These are phyloP conservation scores for Exophiala sp. DNA, from an alignment of 2,329 filamentous ascomycete genomes.

Conservation along the genomic window DNA sequence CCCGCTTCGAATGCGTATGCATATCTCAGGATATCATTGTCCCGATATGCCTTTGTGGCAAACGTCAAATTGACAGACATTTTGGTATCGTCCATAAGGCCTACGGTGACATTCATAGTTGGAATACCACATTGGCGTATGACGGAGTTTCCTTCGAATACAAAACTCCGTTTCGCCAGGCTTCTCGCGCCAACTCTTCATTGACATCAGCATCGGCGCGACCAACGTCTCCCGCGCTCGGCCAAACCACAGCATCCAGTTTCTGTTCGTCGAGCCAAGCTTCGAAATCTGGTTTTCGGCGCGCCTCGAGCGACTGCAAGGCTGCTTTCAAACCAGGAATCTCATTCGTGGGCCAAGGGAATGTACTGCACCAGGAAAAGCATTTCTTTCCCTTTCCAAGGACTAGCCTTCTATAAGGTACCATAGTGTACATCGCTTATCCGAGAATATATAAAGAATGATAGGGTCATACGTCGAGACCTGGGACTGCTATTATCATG, in stretches of 20 bases:
- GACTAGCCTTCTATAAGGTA: no score
- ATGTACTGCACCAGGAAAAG: no score
- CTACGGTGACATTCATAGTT: slow-evolving; percentile 29
- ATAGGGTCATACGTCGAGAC: no score
- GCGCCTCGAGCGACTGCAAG: slow-evolving; percentile 43
- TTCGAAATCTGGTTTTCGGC: slow-evolving; percentile 41
- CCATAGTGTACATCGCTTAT: no score
- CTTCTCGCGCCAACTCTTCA: slow-evolving; percentile 31
- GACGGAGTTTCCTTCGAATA: slow-evolving; percentile 46
- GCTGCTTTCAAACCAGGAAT: slow-evolving; percentile 39
- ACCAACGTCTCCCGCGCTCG: slow-evolving; percentile 46
- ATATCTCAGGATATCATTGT: not conserved
- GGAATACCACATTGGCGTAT: slow-evolving; percentile 30
- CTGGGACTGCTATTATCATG: no score
- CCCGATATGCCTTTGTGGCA: slow-evolving; percentile 8
- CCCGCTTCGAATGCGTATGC: not conserved
- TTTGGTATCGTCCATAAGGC: slow-evolving; percentile 23
- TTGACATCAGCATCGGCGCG: slow-evolving; percentile 42
- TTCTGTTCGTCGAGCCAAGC: slow-evolving; percentile 41
- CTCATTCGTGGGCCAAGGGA: no score
- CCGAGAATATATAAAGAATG: no score
- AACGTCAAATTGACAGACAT: slow-evolving; percentile 31
- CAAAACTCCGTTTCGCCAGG: slow-evolving; percentile 44
- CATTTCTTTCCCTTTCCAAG: no score
- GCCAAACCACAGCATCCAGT: slow-evolving; percentile 44